phyloP scores from a whole-genome alignment of 805 yeast species.

The Saccharomycopsis sp. region DNA sequence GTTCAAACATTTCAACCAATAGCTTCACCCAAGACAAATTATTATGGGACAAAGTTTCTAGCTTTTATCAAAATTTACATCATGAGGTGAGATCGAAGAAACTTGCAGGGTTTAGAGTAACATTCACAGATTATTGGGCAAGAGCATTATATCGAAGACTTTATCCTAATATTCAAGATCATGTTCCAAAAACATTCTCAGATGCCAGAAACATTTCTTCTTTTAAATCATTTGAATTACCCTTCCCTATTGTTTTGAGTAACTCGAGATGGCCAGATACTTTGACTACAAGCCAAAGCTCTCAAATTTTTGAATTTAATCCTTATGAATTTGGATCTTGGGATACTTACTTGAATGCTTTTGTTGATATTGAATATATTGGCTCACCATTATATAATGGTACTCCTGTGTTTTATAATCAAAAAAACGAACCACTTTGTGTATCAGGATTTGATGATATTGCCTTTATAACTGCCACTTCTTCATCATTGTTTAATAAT shows the following conservation, averaged over 20 bases:
- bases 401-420: constrained; percentile 13
- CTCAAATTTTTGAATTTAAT: constrained; percentile 46
- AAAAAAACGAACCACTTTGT: constrained; percentile 29
- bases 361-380: constrained; percentile 39
- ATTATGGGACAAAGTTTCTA: constrained; percentile 21
- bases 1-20: too few species aligned
- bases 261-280: constrained; percentile 34
- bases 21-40: too few species aligned
- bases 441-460: constrained; percentile 44
- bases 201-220: constrained; percentile 48
- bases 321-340: constrained; percentile 65
- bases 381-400: constrained; percentile 43
- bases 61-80: constrained; percentile 43
- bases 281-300: constrained; percentile 24
- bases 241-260: constrained; percentile 56
- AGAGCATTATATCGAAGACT: constrained; percentile 43
- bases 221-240: constrained; percentile 53
- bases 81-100: constrained; percentile 43
- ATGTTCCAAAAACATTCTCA: constrained; percentile 44
- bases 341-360: constrained; percentile 38
- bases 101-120: constrained; percentile 40
- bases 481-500: constrained; percentile 52
- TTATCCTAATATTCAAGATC: constrained; percentile 35
- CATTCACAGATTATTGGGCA: constrained; percentile 64
- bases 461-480: constrained; percentile 52